phyloP scores from a whole-genome alignment of 2,329 filamentous ascomycete genomes.

The Cladosporium colombiae region DNA sequence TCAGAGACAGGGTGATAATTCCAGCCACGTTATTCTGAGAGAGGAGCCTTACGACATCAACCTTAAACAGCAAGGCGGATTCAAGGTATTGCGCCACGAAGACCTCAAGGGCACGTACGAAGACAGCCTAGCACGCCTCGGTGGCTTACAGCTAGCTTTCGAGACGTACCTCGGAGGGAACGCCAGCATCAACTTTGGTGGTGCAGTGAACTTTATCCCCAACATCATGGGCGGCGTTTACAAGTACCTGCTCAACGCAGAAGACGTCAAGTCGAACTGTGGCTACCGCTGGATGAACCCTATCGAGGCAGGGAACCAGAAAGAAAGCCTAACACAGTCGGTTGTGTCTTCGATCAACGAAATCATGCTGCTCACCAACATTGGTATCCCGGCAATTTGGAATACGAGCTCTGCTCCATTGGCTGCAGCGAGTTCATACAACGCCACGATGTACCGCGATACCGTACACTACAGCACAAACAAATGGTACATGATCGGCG shows the following conservation, averaged over 20 bases:
- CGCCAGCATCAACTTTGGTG: slow-evolving; percentile 21
- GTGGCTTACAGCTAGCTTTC: slow-evolving; percentile 23
- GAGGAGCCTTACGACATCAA: slow-evolving; percentile 1
- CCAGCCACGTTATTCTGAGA: neutral
- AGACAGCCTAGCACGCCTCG: slow-evolving; percentile 21
- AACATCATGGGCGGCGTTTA: slow-evolving; percentile 22
- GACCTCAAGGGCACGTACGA: slow-evolving; percentile 22
- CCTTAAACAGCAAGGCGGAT: slow-evolving; percentile 22
- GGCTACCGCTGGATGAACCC: slow-evolving; percentile 25
- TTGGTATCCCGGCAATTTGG: neutral
- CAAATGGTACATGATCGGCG: slow-evolving; percentile 32
- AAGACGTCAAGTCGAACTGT: slow-evolving; percentile 19
- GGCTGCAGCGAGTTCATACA: neutral
- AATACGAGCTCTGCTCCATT: neutral
- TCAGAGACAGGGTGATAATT: neutral
- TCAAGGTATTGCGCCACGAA: slow-evolving; percentile 22
- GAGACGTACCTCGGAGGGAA: slow-evolving; percentile 24
- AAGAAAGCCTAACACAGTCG: slow-evolving; percentile 13
- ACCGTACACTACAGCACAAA: slow-evolving; percentile 35
- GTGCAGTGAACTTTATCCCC: slow-evolving; percentile 17
- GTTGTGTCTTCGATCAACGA: slow-evolving; percentile 26
- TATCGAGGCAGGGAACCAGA: slow-evolving; percentile 13
- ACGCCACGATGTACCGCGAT: slow-evolving; percentile 23
- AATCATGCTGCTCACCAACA: slow-evolving; percentile 26
- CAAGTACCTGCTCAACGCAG: slow-evolving; percentile 23